Evolutionary conservation across 108 stramenopile genomes (phyloP).

Genomic region (Aureococcus anophagefferens): DNA sequence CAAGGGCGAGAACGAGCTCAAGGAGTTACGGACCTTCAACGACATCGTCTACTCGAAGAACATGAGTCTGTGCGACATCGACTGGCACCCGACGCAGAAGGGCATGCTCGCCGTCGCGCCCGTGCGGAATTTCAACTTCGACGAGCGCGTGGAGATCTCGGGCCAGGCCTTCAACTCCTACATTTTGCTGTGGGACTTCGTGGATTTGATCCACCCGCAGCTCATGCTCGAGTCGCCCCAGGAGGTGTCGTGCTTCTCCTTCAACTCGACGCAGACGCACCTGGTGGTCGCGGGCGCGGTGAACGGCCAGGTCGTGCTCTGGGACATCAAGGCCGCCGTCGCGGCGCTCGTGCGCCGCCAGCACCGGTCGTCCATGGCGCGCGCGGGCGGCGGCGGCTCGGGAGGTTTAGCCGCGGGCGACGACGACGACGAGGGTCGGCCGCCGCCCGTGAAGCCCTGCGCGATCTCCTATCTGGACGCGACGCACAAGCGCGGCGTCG

Average conservation of each 20-base stretch:
- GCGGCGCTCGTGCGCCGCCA: background rate
- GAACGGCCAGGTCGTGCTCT: conserved; percentile 46
- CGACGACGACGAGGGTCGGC: conserved; percentile 18
- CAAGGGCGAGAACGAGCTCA: conserved; percentile 37
- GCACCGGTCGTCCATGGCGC: background rate
- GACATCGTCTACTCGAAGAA: conserved; percentile 44
- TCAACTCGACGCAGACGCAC: conserved; percentile 42
- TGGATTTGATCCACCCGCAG: conserved; percentile 43
- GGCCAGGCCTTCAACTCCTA: conserved; percentile 19
- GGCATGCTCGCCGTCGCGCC: conserved; percentile 38
- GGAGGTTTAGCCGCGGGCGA: background rate
- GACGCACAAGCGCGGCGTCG: conserved; percentile 35
- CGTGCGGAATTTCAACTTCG: conserved; percentile 38
- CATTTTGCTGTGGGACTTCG: conserved; percentile 52
- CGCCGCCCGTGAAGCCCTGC: conserved; percentile 19
- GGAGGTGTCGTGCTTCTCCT: conserved; percentile 40
- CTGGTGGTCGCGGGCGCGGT: conserved; percentile 36
- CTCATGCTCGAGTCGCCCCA: conserved; percentile 45
- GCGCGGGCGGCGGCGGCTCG: background rate
- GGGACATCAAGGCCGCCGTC: conserved; percentile 31
- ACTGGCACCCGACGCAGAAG: conserved; percentile 42
- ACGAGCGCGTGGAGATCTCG: conserved; percentile 35
- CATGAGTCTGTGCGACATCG: conserved; percentile 29
- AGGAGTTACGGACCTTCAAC: conserved; percentile 48
- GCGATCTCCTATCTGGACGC: conserved; percentile 35